Evolutionary conservation across 805 yeast species (phyloP).

Genomic region (Candida piceae): DNA sequence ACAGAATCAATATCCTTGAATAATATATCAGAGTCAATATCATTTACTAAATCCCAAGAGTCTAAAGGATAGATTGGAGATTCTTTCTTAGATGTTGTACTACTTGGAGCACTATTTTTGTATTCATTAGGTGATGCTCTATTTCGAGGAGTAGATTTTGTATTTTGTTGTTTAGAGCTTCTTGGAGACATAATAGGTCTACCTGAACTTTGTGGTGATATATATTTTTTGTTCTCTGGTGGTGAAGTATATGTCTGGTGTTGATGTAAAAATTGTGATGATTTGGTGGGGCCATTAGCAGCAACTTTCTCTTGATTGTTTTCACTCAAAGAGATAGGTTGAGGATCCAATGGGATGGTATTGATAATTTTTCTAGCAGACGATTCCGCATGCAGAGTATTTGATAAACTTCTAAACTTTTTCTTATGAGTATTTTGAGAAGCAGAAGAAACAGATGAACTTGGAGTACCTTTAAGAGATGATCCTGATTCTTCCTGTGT

Average conservation of each 20-base stretch:
- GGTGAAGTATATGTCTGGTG: constrained; percentile 12
- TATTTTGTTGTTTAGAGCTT: too few species aligned
- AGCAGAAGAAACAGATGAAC: constrained; percentile 16
- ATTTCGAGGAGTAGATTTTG: too few species aligned
- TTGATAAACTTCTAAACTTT: constrained; percentile 48
- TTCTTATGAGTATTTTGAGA: constrained; percentile 19
- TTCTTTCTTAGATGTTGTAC: constrained; percentile 4
- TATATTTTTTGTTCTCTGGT: constrained; percentile 7
- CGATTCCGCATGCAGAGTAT: constrained; percentile 57
- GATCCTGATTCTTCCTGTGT: constrained; percentile 8
- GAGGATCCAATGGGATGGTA: constrained; percentile 80
- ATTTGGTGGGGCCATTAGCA: constrained; percentile 12
- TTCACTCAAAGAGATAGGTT: constrained; percentile 50
- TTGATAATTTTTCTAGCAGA: constrained; percentile 70
- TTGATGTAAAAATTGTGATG: constrained; percentile 17
- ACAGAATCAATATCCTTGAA: constrained; percentile 85
- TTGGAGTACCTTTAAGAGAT: constrained; percentile 15
- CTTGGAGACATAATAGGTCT: neutral
- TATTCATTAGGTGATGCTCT: too few species aligned
- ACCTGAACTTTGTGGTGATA: neutral
- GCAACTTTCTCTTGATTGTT: constrained; percentile 19
- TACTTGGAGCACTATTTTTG: neutral
- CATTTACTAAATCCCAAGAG: constrained; percentile 33
- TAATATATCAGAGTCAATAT: constrained; percentile 47
- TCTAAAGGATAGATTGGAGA: constrained; percentile 30